phyloP scores from a whole-genome alignment of 1,284 basidiomycete species.

The Flammula alnicola region DNA sequence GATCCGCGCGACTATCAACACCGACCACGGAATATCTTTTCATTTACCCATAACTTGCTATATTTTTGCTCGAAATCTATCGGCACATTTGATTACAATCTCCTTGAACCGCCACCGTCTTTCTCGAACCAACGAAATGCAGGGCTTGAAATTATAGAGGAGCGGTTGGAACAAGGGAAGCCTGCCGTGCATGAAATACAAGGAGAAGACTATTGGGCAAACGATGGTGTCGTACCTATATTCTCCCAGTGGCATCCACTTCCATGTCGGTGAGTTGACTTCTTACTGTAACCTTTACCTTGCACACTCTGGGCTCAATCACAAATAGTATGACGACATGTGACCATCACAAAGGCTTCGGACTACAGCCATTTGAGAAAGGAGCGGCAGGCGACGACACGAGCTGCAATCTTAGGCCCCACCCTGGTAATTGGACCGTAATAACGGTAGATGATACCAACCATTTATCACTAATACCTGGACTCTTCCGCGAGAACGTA shows the following conservation, averaged over 20 bases:
- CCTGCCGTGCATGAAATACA: too few relatives aligned
- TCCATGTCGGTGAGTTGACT: conserved; percentile 42
- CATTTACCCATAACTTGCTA: conserved; percentile 13
- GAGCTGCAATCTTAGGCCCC: conserved; percentile 5
- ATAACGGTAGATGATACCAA: conserved; percentile 37
- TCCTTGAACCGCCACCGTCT: conserved; percentile 40
- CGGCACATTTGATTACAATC: conserved; percentile 42
- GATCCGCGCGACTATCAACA: conserved; percentile 2
- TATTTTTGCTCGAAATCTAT: conserved; percentile 13
- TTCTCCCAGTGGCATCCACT: conserved; percentile 61
- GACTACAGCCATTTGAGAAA: conserved; percentile 1
- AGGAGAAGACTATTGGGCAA: conserved; percentile 37
- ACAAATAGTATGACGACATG: conserved; percentile 13
- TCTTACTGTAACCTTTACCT: not conserved
- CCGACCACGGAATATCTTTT: conserved; percentile 2
- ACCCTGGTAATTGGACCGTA: conserved; percentile 51
- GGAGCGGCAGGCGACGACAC: not conserved
- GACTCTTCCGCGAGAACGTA: conserved; percentile 38
- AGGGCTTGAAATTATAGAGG: too few relatives aligned
- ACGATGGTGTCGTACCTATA: conserved; percentile 55
- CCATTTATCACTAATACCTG: conserved; percentile 48
- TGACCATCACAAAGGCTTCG: conserved; percentile 3
- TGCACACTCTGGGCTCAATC: too few relatives aligned
- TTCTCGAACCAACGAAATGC: conserved; percentile 16
- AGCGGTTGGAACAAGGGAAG: too few relatives aligned